A percentile compares a stretch with the other conserved stretches of the same genome.
These are phyloP conservation scores for Ganoderma sp. DNA, from an alignment of 1,284 basidiomycete genomes.

Conservation along the genomic window DNA sequence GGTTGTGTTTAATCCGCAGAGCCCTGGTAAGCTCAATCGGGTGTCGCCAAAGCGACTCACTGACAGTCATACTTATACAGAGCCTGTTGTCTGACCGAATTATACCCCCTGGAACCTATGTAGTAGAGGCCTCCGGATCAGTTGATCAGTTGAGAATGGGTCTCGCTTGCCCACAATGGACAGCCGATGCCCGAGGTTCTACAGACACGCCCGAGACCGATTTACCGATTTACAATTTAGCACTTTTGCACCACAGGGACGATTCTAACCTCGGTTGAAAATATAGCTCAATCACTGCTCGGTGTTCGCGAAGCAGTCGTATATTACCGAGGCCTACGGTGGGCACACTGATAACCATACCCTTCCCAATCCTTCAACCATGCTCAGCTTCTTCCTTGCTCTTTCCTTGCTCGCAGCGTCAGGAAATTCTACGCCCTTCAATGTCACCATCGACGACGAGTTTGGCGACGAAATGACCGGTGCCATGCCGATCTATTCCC, in stretches of 20 bases:
- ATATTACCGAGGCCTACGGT: not conserved
- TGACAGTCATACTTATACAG: too few relatives aligned
- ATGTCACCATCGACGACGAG: conserved; percentile 28
- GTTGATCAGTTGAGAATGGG: not conserved
- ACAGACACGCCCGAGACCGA: not conserved
- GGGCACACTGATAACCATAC: not conserved
- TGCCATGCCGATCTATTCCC: conserved; percentile 13
- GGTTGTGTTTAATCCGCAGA: not conserved
- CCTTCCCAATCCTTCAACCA: not conserved
- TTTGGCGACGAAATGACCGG: conserved; percentile 19
- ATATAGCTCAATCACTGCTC: not conserved
- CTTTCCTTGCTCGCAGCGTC: not conserved
- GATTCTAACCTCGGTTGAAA: not conserved
- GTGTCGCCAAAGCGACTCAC: not conserved
- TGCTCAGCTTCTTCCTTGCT: not conserved
- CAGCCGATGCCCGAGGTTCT: not conserved
- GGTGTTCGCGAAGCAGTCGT: not conserved
- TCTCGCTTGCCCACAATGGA: not conserved
- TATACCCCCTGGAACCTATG: not conserved
- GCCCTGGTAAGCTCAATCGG: not conserved
- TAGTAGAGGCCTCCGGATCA: not conserved
- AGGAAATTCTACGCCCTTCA: conserved; percentile 8
- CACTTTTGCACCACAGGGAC: not conserved
- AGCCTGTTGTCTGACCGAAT: not conserved
- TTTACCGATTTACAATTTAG: not conserved